Conservation (phyloP, 345 rosid species). For the Citrus trifoliata region DNA sequence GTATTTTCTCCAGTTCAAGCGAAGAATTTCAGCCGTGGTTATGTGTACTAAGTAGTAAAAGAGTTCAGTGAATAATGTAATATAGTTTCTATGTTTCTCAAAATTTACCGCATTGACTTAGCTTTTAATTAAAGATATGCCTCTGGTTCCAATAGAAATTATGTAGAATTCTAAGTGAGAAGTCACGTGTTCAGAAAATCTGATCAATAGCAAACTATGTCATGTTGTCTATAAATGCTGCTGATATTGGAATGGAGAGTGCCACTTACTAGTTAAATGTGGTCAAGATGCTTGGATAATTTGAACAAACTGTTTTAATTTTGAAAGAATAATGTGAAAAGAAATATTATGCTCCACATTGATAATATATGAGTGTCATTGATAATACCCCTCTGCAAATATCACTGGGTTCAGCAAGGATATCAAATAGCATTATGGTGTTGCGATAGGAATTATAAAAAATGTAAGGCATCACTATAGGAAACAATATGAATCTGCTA, state of each 20-base stretch:
- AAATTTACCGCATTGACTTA: neutral
- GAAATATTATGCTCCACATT: neutral
- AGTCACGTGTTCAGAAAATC: neutral
- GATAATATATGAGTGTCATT: too few species aligned
- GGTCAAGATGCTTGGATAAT: too few species aligned
- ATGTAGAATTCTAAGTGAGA: neutral
- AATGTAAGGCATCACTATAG: neutral
- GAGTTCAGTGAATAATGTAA: neutral
- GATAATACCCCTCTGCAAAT: too few species aligned
- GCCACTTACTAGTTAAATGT: too few species aligned
- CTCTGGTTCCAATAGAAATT: neutral
- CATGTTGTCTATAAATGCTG: neutral
- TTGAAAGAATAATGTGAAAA: too few species aligned
- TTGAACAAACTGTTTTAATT: too few species aligned
- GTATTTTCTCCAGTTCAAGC: neutral
- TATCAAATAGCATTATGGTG: neutral
- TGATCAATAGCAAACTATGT: neutral
- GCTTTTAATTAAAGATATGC: neutral
- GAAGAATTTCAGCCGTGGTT: neutral
- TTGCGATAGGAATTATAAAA: neutral
- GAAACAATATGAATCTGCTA: neutral
- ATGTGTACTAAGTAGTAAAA: neutral
- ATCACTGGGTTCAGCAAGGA: neutral
- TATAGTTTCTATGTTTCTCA: neutral
- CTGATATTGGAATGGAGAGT: too few species aligned